These are phyloP conservation scores for Phytophthora ramorum DNA, from an alignment of 352 stramenopile genomes.

Conservation along the genomic window DNA sequence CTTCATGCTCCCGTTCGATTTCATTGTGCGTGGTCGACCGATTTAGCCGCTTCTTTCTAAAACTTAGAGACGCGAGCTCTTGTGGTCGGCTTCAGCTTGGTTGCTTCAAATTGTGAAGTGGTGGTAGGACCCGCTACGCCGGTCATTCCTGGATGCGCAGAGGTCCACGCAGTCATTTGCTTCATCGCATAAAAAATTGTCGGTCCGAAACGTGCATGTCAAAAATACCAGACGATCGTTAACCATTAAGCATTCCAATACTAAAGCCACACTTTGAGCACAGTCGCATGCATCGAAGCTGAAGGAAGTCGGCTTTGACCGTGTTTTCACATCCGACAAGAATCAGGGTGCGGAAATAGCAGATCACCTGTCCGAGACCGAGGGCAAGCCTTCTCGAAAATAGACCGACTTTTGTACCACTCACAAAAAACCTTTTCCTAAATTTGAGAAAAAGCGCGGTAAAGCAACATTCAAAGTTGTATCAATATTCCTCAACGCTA, in stretches of 20 bases:
- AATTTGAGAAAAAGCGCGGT: conserved; percentile 8
- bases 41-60: not conserved
- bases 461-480: conserved; percentile 26
- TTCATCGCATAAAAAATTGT: too few species aligned
- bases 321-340: too few species aligned
- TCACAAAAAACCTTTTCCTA: not conserved
- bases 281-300: too few species aligned
- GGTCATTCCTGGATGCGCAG: not conserved
- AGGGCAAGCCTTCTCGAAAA: too few species aligned
- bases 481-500: not conserved
- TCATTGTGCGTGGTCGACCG: not conserved
- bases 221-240: too few species aligned
- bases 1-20: not conserved
- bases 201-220: too few species aligned
- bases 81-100: not conserved
- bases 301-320: too few species aligned
- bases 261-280: too few species aligned
- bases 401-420: not conserved
- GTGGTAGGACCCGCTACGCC: not conserved
- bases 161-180: not conserved
- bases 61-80: not conserved
- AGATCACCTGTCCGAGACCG: too few species aligned
- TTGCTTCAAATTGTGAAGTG: conserved; percentile 4
- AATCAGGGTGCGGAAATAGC: too few species aligned
- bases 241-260: too few species aligned